Percentiles rank a stretch among this genome's conserved stretches.
These are phyloP conservation scores for Calocybe cyanea DNA, from an alignment of 768 basidiomycete genomes.

Conservation along the genomic window DNA sequence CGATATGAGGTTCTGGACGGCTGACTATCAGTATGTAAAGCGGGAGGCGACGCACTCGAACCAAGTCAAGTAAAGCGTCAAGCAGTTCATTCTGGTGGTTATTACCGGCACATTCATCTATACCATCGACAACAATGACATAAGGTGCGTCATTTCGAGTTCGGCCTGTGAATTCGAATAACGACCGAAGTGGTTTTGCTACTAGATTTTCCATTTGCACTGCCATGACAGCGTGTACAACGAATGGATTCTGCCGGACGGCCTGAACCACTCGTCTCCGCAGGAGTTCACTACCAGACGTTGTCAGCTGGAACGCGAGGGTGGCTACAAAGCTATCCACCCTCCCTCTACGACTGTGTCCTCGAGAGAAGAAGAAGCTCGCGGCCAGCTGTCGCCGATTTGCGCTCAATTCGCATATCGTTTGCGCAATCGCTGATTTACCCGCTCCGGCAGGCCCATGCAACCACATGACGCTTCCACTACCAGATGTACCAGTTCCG, in stretches of 20 bases:
- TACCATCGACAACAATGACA: background rate
- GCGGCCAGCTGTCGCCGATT: too few relatives aligned
- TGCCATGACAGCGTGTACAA: background rate
- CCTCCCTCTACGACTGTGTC: too few relatives aligned
- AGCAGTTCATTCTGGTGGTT: background rate
- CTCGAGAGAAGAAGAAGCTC: too few relatives aligned
- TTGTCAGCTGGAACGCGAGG: background rate
- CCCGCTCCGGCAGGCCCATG: too few relatives aligned
- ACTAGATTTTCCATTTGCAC: background rate
- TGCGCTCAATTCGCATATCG: too few relatives aligned
- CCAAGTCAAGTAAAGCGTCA: background rate
- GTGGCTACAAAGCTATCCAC: too few relatives aligned
- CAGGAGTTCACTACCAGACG: background rate
- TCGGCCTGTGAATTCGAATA: background rate
- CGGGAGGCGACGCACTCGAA: background rate
- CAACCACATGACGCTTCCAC: too few relatives aligned
- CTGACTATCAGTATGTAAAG: background rate
- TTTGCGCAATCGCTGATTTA: too few relatives aligned
- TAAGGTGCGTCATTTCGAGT: background rate
- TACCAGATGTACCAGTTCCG: too few relatives aligned
- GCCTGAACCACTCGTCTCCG: background rate
- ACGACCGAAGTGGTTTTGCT: background rate
- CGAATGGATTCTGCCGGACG: background rate
- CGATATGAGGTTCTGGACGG: background rate
- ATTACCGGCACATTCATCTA: background rate